Conservation (phyloP, 305 asterid genomes). For the Fraxinus baroniana region DNA sequence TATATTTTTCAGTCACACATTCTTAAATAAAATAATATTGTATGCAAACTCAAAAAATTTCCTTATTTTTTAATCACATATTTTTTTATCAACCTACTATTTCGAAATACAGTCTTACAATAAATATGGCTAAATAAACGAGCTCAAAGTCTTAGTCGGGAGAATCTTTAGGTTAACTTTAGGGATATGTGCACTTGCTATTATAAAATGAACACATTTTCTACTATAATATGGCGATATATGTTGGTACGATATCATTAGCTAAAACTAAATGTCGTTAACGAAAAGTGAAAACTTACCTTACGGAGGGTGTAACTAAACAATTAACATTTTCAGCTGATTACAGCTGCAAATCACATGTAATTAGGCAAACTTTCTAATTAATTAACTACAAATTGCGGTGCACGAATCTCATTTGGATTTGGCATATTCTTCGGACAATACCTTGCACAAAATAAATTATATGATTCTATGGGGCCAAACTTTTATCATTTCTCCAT, state of each 20-base stretch:
- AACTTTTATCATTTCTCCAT: not conserved
- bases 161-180: not conserved
- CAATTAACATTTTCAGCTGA: not conserved
- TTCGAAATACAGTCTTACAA: not conserved
- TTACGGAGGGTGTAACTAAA: not conserved
- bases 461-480: not conserved
- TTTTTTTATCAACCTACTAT: not conserved
- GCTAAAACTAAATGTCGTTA: not conserved
- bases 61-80: no score
- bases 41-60: no score
- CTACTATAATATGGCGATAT: not conserved
- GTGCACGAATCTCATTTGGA: not conserved
- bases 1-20: no score
- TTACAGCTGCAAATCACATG: not conserved
- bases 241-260: not conserved
- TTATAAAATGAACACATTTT: not conserved
- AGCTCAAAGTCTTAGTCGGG: not conserved
- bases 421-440: not conserved
- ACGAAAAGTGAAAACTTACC: not conserved
- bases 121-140: not conserved
- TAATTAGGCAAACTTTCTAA: not conserved
- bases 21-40: no score
- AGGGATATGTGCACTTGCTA: not conserved
- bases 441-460: not conserved
- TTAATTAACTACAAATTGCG: not conserved